Percentiles rank a stretch among this genome's conserved stretches.
Evolutionary conservation across 495 filamentous ascomycete species (phyloP).

Genomic region (Opeltia flavorubescens): DNA sequence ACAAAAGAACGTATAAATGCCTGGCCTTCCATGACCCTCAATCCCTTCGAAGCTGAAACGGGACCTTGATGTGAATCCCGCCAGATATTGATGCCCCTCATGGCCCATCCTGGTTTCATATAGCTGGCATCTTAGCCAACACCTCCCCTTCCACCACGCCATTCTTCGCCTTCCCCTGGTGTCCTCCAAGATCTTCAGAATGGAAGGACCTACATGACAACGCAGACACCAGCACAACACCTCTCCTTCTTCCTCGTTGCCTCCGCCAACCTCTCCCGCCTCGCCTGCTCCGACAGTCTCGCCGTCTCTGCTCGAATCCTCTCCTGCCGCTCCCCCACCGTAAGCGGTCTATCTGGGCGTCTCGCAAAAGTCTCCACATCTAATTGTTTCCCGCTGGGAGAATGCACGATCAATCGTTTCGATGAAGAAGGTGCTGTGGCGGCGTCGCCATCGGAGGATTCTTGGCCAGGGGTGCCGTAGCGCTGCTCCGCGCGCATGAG

Average conservation of each 20-base stretch:
- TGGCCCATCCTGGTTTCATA: no score
- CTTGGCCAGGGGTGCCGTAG: background rate
- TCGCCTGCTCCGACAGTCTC: background rate
- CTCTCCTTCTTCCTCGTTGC: background rate
- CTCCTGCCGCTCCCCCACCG: conserved; percentile 22
- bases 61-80: no score
- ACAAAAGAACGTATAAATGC: no score
- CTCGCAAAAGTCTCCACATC: conserved; percentile 13
- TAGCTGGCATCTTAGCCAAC: no score
- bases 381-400: conserved; percentile 19
- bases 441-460: background rate
- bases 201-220: background rate
- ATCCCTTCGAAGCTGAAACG: no score
- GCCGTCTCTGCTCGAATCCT: conserved; percentile 10
- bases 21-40: no score
- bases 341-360: conserved; percentile 19
- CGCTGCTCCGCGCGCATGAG: conserved; percentile 8
- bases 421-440: background rate
- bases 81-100: no score
- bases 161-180: no score
- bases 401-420: conserved; percentile 11
- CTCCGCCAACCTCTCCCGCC: background rate
- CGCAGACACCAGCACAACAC: background rate
- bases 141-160: no score
- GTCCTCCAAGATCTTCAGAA: no score